Percentiles rank a stretch among this genome's conserved stretches.
Conservation (phyloP, 2,329 filamentous ascomycete genomes). For the Colletotrichum sidae region DNA sequence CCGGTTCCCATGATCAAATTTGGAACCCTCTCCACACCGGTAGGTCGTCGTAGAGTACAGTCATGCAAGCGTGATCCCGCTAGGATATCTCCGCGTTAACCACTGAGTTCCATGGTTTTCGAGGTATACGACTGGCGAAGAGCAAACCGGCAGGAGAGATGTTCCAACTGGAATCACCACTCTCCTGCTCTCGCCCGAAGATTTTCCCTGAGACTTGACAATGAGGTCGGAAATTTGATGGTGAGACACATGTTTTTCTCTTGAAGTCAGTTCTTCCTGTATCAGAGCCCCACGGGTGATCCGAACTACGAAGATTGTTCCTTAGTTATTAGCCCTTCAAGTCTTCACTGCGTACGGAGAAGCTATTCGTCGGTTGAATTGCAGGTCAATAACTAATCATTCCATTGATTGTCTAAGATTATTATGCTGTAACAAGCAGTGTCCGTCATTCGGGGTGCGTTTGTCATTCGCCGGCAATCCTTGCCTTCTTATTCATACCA, state of each 20-base stretch:
- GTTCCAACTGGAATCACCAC: slow-evolving; percentile 59
- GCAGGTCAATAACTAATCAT: too few species aligned
- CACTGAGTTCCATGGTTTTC: slow-evolving; percentile 77
- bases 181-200: slow-evolving; percentile 80
- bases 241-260: slow-evolving; percentile 73
- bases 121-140: slow-evolving; percentile 96
- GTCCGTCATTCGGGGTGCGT: too few species aligned
- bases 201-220: slow-evolving; percentile 73
- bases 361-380: too few species aligned
- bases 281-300: too few species aligned
- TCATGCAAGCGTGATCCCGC: slow-evolving; percentile 59
- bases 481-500: too few species aligned
- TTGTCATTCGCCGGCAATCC: too few species aligned
- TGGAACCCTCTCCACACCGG: slow-evolving; percentile 39
- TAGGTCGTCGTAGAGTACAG: slow-evolving; percentile 13
- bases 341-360: too few species aligned
- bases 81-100: slow-evolving; percentile 90
- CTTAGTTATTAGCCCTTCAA: too few species aligned
- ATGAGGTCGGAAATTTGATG: slow-evolving; percentile 87
- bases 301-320: too few species aligned
- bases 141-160: slow-evolving; percentile 66
- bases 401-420: too few species aligned
- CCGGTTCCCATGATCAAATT: slow-evolving; percentile 5
- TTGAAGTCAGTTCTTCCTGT: not conserved
- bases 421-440: too few species aligned